phyloP scores from a whole-genome alignment of 306 rosid species.

The Elaeagnus macrophylla region DNA sequence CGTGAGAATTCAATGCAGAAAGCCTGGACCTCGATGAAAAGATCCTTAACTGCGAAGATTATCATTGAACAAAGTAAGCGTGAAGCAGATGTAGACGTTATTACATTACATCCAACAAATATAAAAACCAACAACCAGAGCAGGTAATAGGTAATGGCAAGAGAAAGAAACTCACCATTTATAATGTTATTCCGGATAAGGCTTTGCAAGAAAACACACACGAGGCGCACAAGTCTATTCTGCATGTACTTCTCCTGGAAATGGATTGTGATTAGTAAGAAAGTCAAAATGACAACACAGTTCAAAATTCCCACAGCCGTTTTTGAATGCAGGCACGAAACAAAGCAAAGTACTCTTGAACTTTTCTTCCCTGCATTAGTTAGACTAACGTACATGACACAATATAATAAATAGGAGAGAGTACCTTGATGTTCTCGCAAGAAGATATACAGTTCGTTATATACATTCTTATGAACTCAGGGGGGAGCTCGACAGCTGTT shows the following conservation, averaged over 20 bases:
- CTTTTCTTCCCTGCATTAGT: too few species aligned
- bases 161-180: conserved; percentile 56
- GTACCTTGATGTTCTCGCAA: conserved; percentile 93
- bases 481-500: conserved; percentile 88
- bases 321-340: too few species aligned
- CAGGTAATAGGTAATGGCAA: background rate
- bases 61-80: background rate
- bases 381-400: too few species aligned
- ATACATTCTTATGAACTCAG: conserved; percentile 93
- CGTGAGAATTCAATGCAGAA: conserved; percentile 91
- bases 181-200: conserved; percentile 90
- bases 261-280: background rate
- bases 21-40: conserved; percentile 88
- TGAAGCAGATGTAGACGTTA: background rate
- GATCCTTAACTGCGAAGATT: conserved; percentile 65
- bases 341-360: too few species aligned
- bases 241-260: conserved; percentile 96
- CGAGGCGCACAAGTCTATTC: conserved; percentile 96
- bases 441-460: conserved; percentile 95
- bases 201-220: conserved; percentile 93
- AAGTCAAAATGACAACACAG: background rate
- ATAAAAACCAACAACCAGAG: background rate
- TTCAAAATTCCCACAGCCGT: too few species aligned
- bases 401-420: background rate
- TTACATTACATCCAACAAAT: background rate